Evolutionary conservation across 176 grass and related monocot genomes (phyloP), one percentile per base, ranked within the genome.

Genomic region (Musa acuminata): DNA sequence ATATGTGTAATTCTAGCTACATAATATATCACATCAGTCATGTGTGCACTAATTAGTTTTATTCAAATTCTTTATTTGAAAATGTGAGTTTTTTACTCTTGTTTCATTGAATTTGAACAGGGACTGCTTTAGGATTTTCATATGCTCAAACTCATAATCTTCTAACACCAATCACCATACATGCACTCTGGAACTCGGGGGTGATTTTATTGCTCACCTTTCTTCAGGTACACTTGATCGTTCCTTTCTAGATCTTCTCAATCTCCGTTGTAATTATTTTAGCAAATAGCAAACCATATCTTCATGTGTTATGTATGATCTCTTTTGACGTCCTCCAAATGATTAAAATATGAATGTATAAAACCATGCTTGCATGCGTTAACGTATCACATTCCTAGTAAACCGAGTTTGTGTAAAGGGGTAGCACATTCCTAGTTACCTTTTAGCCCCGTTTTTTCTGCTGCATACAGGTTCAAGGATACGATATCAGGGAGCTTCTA

Each of bases 81-180:
- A n/a, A n/a, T 60, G 29, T 78, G 11, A 13, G 35, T 74, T 74
- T 22, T 74, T 83, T 35, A 62, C 51, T 8, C 49, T 43, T 86
- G 5, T 25, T 64, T 22, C 49, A 10, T 25, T 20, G 55, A 49
- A 19, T 66, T 27, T 64, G 50, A 69, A 72, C 82, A 99, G 90
- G 95, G 74, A 73, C 85, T 87, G 88, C 84, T 67, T 79, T 99
- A 55, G 95, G 95, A 2, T 84, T 99, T 82, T 84, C 95, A 26
- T 99, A 99, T 79, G 85, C 90, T 87, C 95, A 99, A 87, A 99
- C 95, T 71, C 88, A 71, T 17, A 94, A 94, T 87, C 88, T 94
- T 77, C 80, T 99, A 57, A 85, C 95, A 55, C 88, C 95, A 49
- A 91, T 99, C 82, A 89, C 84, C 48, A 89, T 91, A 76, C 95